phyloP scores from a whole-genome alignment of 2,329 filamentous ascomycete species.

The Colletotrichum agaves region DNA sequence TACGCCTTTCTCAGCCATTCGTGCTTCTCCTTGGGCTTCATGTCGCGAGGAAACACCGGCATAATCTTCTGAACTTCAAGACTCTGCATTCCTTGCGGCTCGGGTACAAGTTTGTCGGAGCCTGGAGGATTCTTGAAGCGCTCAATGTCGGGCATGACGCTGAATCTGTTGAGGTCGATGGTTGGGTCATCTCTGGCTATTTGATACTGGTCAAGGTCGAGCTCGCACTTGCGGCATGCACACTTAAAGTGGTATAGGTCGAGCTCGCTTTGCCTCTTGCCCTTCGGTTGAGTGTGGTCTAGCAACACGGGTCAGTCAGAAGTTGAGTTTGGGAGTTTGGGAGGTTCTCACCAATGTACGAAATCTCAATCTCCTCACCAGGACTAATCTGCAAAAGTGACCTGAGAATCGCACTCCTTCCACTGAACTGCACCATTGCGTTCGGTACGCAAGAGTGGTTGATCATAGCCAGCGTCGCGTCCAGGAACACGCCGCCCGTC shows the following conservation, averaged over 20 bases:
- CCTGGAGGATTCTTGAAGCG: constrained; percentile 15
- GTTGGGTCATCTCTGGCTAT: constrained; percentile 54
- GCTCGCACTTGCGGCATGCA: constrained; percentile 58
- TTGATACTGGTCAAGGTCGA: constrained; percentile 65
- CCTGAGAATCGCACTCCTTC: constrained; percentile 61
- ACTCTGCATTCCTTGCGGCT: neutral
- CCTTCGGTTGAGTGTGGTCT: constrained; percentile 59
- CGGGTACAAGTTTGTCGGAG: neutral
- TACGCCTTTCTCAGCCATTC: constrained; percentile 50
- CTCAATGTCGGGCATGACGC: constrained; percentile 55
- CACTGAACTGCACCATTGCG: constrained; percentile 65
- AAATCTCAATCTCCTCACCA: constrained; percentile 69
- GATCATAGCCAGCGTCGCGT: constrained; percentile 66
- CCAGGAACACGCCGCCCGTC: constrained; percentile 65
- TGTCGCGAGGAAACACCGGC: neutral
- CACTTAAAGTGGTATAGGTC: constrained; percentile 64
- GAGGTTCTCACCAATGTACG: constrained; percentile 64
- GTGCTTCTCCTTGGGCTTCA: constrained; percentile 26
- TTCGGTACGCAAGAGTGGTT: constrained; percentile 74
- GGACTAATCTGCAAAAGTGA: constrained; percentile 60
- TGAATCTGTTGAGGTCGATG: constrained; percentile 56
- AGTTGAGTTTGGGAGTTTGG: neutral
- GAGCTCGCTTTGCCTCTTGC: constrained; percentile 55
- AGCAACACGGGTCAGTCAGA: constrained; percentile 40
- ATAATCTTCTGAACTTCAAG: constrained; percentile 8